These are phyloP conservation scores for Prunus mongolica DNA, from an alignment of 306 rosid species.

Conservation along the genomic window DNA sequence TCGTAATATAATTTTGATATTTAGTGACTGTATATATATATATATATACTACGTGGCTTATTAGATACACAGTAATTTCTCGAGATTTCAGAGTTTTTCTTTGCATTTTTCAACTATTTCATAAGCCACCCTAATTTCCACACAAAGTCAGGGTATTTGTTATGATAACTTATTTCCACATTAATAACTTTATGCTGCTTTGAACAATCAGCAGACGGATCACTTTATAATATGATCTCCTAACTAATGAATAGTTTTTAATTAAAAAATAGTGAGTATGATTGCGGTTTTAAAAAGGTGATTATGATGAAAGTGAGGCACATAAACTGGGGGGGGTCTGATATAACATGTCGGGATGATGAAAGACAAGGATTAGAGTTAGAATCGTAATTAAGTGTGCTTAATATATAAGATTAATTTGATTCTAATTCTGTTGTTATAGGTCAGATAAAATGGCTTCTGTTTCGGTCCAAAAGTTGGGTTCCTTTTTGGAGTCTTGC, in stretches of 20 bases:
- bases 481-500: constrained; percentile 13
- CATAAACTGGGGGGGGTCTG: constrained; percentile 31
- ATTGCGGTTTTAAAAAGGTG: constrained; percentile 35
- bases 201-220: neutral
- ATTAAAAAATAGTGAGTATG: neutral
- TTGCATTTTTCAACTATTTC: constrained; percentile 26
- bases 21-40: too few species aligned
- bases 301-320: constrained; percentile 48
- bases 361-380: constrained; percentile 38
- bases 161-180: neutral
- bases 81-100: neutral
- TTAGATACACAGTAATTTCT: neutral
- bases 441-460: constrained; percentile 31
- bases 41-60: too few species aligned
- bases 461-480: constrained; percentile 46
- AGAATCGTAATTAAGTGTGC: constrained; percentile 19
- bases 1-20: too few species aligned
- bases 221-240: neutral
- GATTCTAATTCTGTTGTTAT: constrained; percentile 12
- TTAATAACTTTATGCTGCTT: neutral
- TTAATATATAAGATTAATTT: neutral
- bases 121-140: constrained; percentile 28
- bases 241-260: neutral
- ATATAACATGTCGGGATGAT: constrained; percentile 51
- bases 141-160: neutral